Conservation (phyloP, 768 basidiomycete genomes). For the Amanita muscaria region DNA sequence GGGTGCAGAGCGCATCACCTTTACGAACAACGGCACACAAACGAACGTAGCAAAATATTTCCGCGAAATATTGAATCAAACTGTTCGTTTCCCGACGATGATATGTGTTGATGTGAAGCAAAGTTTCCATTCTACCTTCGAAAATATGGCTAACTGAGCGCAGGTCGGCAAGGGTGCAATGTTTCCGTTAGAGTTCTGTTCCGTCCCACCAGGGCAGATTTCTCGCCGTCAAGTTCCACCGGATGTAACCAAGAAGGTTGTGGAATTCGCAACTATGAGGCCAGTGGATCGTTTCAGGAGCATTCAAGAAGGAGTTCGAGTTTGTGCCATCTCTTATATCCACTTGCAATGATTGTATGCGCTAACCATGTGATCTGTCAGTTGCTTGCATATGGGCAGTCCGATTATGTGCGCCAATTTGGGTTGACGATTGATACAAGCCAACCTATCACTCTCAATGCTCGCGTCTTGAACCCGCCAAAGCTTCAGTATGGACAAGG, state of each 20-base stretch:
- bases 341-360: not conserved
- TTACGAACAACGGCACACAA: constrained; percentile 38
- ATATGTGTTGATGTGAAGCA: constrained; percentile 46
- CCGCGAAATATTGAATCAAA: constrained; percentile 15
- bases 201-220: constrained; percentile 55
- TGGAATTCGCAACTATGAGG: constrained; percentile 59
- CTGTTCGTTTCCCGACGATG: constrained; percentile 36
- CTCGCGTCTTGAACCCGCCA: constrained; percentile 53
- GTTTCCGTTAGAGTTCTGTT: constrained; percentile 61
- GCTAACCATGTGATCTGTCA: constrained; percentile 12
- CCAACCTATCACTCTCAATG: constrained; percentile 41
- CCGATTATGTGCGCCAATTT: constrained; percentile 63
- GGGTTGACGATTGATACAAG: constrained; percentile 48
- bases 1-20: constrained; percentile 41
- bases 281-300: constrained; percentile 48
- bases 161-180: constrained; percentile 56
- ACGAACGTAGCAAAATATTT: constrained; percentile 17
- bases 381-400: constrained; percentile 59
- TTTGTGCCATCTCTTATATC: constrained; percentile 16
- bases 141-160: not conserved
- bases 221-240: constrained; percentile 64
- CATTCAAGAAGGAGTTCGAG: constrained; percentile 46
- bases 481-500: constrained; percentile 54
- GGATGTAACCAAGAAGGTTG: constrained; percentile 53
- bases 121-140: not conserved